These are phyloP conservation scores for Neonothopanus nambi DNA, from an alignment of 1,284 basidiomycete genomes.

Conservation along the genomic window DNA sequence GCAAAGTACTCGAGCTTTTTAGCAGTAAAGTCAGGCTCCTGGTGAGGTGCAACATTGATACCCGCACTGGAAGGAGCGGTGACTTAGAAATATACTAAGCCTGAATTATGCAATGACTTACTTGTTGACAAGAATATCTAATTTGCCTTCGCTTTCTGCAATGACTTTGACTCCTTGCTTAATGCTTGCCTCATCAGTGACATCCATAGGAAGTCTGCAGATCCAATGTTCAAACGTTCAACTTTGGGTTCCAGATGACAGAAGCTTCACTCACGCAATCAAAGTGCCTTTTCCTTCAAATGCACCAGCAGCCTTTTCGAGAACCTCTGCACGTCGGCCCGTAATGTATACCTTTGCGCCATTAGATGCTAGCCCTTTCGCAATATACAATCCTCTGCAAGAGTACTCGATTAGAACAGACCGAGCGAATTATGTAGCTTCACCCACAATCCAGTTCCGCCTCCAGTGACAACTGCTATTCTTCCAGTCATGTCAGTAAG, in stretches of 20 bases:
- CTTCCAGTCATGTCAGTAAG: background rate
- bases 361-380: constrained; percentile 36
- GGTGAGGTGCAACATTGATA: background rate
- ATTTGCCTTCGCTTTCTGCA: constrained; percentile 26
- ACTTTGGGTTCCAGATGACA: no score
- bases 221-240: background rate
- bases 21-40: background rate
- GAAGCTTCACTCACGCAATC: constrained; percentile 2
- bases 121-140: constrained; percentile 37
- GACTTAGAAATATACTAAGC: background rate
- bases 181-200: constrained; percentile 18
- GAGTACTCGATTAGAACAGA: background rate
- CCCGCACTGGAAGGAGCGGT: background rate
- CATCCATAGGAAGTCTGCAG: constrained; percentile 14
- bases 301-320: constrained; percentile 22
- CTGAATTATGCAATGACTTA: constrained; percentile 10
- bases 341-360: constrained; percentile 43
- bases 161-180: constrained; percentile 26
- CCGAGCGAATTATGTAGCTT: background rate
- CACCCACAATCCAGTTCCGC: constrained; percentile 29
- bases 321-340: constrained; percentile 25
- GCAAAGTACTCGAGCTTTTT: background rate
- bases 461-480: constrained; percentile 16
- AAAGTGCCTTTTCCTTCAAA: background rate
- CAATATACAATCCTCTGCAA: constrained; percentile 34